These are phyloP conservation scores for Blepharisma stoltei DNA, from an alignment of 73 alveolate genomes.

Conservation along the genomic window DNA sequence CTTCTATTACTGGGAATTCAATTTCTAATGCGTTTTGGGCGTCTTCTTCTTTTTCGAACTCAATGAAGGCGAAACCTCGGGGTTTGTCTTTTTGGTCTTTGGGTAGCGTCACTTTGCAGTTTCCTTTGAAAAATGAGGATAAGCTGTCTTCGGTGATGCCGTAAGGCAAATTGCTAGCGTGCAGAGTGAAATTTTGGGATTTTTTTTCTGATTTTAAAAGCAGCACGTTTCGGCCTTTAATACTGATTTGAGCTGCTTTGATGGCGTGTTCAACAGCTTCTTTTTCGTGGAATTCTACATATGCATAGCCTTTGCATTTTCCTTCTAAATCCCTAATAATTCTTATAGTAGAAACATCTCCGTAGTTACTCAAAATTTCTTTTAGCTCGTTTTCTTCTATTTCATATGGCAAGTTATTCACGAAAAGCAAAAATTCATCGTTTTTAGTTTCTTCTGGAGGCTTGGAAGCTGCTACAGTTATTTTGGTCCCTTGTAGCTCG, in stretches of 20 bases:
- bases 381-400: neutral
- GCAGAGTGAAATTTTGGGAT: neutral
- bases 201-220: neutral
- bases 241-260: neutral
- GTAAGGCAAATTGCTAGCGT: conserved; percentile 8
- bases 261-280: neutral
- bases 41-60: neutral
- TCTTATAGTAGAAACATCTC: conserved; percentile 3
- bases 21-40: neutral
- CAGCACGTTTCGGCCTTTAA: neutral
- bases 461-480: neutral
- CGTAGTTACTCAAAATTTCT: neutral
- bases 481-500: neutral
- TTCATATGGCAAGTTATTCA: conserved; percentile 1
- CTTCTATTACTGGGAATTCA: neutral
- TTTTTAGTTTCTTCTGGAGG: conserved; percentile 16
- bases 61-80: conserved; percentile 22
- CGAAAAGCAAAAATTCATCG: conserved; percentile 16
- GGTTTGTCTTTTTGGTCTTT: neutral
- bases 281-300: neutral
- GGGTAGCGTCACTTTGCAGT: neutral
- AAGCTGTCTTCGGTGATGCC: neutral
- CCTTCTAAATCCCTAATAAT: conserved; percentile 11
- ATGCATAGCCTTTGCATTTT: conserved; percentile 23
- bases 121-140: neutral